phyloP scores from a whole-genome alignment of 768 basidiomycete genomes.

The Jaapia argillacea region DNA sequence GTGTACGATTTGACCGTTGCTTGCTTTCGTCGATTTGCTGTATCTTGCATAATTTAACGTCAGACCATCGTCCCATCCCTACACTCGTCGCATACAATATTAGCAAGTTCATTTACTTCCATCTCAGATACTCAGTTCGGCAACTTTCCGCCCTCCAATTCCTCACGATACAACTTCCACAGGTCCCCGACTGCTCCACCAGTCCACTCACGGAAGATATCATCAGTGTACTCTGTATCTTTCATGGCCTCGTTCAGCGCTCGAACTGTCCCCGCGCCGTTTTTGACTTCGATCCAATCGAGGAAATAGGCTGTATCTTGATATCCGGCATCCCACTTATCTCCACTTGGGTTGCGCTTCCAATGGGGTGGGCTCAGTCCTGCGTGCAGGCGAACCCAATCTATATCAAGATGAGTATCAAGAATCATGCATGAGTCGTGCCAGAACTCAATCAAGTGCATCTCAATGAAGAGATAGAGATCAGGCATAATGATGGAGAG shows the following conservation, averaged over 20 bases:
- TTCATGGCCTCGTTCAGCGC: slow-evolving; percentile 49
- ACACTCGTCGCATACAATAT: too few species aligned
- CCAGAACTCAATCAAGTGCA: not conserved
- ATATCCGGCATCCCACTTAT: slow-evolving; percentile 70
- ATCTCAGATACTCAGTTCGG: too few species aligned
- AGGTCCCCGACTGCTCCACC: slow-evolving; percentile 43
- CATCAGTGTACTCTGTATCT: slow-evolving; percentile 36
- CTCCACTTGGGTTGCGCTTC: slow-evolving; percentile 31
- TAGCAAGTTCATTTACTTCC: too few species aligned
- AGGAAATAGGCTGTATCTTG: slow-evolving; percentile 67
- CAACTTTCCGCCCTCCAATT: slow-evolving; percentile 19
- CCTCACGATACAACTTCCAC: slow-evolving; percentile 45
- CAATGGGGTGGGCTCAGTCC: slow-evolving; percentile 63
- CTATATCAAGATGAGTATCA: slow-evolving; percentile 20
- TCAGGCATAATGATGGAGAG: not conserved
- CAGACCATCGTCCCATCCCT: too few species aligned
- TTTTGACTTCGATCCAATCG: slow-evolving; percentile 49
- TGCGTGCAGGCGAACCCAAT: slow-evolving; percentile 60
- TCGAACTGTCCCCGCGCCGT: slow-evolving; percentile 42
- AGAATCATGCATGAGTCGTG: not conserved
- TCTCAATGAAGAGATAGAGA: not conserved
- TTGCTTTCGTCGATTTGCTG: too few species aligned
- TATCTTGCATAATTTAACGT: too few species aligned
- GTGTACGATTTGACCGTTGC: not conserved
- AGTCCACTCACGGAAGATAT: slow-evolving; percentile 41